These are phyloP conservation scores for Pichia californica DNA, from an alignment of 805 yeast species.

Conservation along the genomic window DNA sequence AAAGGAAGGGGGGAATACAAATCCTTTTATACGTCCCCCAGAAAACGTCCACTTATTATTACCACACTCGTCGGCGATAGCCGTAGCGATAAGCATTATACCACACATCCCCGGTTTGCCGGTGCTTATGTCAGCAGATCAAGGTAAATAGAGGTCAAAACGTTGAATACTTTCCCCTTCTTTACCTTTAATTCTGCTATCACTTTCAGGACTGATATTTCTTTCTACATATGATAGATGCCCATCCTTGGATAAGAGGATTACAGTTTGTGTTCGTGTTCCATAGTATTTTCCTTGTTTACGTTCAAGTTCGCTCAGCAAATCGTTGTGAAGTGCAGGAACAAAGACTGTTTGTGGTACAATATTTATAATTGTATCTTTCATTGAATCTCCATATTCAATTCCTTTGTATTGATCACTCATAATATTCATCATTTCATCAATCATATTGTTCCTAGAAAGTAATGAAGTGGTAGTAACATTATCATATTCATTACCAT, in stretches of 20 bases:
- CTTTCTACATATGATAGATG: not conserved
- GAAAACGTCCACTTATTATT: no score
- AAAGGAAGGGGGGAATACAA: no score
- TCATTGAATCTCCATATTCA: not conserved
- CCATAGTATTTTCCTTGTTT: constrained; percentile 6
- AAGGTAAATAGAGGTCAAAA: no score
- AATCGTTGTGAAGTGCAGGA: constrained; percentile 5
- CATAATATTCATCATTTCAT: constrained; percentile 36
- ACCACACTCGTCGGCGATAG: no score
- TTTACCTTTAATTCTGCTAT: no score
- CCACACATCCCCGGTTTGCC: no score
- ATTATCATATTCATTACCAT: no score
- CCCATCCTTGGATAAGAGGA: constrained; percentile 4
- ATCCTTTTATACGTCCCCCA: no score
- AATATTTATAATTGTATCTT: not conserved
- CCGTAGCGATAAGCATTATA: no score
- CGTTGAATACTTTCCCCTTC: no score
- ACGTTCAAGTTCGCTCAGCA: not conserved
- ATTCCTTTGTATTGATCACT: constrained; percentile 11
- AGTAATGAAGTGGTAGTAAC: no score
- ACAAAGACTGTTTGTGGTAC: constrained; percentile 9
- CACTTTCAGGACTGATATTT: not conserved
- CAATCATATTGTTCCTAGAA: constrained; percentile 13
- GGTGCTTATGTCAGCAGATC: no score
- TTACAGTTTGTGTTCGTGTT: constrained; percentile 13